Conservation (phyloP, 176 grass and related monocot genomes). For the Triticum timopheevii region DNA sequence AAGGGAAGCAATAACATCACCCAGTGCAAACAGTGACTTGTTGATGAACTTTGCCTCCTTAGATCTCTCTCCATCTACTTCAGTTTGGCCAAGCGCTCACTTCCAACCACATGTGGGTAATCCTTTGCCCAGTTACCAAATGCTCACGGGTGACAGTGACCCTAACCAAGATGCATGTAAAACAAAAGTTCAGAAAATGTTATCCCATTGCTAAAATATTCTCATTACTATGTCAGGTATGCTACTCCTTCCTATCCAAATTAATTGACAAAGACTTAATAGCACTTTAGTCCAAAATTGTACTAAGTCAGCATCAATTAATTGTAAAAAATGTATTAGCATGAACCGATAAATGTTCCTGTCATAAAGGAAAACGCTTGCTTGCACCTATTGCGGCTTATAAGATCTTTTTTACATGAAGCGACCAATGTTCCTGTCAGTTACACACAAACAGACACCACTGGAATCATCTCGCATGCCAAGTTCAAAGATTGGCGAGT, state of each 20-base stretch:
- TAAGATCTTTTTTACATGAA: no score
- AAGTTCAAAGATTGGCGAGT: no score
- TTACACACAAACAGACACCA: no score
- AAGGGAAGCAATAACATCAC: conserved; percentile 91
- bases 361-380: no score
- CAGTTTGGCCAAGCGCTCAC: conserved; percentile 72
- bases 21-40: conserved; percentile 85
- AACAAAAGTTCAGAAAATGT: neutral
- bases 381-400: no score
- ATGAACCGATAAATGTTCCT: no score
- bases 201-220: conserved; percentile 4
- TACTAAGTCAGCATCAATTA: no score
- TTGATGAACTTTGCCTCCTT: conserved; percentile 89
- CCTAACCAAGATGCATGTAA: conserved; percentile 66
- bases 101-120: conserved; percentile 88
- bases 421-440: no score
- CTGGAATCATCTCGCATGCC: no score
- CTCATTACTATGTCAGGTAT: neutral
- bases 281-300: no score
- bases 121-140: conserved; percentile 55
- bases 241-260: neutral
- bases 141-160: conserved; percentile 70
- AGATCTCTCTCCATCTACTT: conserved; percentile 83
- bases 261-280: no score
- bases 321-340: no score